phyloP scores from a whole-genome alignment of 768 basidiomycete genomes.

The Leccinum disarticulatum region DNA sequence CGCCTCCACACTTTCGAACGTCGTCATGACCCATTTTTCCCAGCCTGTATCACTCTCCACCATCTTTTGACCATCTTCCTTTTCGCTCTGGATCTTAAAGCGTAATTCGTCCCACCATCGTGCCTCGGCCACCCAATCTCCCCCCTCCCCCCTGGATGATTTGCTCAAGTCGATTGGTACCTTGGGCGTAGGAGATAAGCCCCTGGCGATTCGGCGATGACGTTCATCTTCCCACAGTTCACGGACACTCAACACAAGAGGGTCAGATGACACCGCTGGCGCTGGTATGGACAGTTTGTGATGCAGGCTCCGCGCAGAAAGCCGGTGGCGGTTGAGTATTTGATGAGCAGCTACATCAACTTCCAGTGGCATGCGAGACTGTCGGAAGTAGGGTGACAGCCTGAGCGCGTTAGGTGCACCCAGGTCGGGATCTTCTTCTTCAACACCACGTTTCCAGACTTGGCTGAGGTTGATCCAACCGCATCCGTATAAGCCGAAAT shows the following conservation, averaged over 20 bases:
- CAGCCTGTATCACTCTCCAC: conserved; percentile 40
- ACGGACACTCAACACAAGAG: conserved; percentile 82
- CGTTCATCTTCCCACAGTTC: conserved; percentile 98
- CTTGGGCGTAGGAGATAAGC: conserved; percentile 70
- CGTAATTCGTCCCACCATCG: conserved; percentile 75
- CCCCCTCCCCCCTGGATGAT: conserved; percentile 53
- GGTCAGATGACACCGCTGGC: conserved; percentile 54
- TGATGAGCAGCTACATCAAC: conserved; percentile 79
- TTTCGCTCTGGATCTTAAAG: conserved; percentile 55
- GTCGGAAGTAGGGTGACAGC: conserved; percentile 58
- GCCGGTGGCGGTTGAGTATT: conserved; percentile 77
- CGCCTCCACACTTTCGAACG: conserved; percentile 87
- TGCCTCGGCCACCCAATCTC: conserved; percentile 70
- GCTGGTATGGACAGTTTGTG: conserved; percentile 64
- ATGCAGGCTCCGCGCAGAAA: conserved; percentile 64
- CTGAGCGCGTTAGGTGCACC: conserved; percentile 34
- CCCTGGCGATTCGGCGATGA: conserved; percentile 61
- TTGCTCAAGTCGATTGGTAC: conserved; percentile 72
- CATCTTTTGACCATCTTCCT: conserved; percentile 24
- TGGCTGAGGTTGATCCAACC: conserved; percentile 79
- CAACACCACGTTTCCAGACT: conserved; percentile 56
- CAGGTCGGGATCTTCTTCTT: conserved; percentile 21
- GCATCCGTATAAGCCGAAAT: conserved; percentile 94
- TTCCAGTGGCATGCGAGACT: conserved; percentile 75
- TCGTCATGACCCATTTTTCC: conserved; percentile 79